Percentiles rank a stretch among this genome's conserved stretches.
Conservation (phyloP, 495 filamentous ascomycete genomes). For the Aspergillus carlsbadensis region DNA sequence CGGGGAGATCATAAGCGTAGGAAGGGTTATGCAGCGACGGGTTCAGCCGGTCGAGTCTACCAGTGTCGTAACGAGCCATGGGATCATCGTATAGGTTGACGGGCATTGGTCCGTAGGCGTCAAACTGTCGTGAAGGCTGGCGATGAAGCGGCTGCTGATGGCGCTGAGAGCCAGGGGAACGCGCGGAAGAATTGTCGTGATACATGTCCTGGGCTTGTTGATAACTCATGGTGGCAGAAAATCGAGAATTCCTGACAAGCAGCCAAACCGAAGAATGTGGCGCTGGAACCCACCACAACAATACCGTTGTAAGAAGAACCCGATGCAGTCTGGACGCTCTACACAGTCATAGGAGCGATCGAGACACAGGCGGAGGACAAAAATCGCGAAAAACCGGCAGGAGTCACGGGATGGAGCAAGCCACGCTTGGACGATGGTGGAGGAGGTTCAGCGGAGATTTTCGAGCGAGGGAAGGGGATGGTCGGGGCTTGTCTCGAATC, state of each 20-base stretch:
- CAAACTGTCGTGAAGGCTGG: conserved; percentile 67
- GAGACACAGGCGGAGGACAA: conserved; percentile 14
- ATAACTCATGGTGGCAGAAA: conserved; percentile 49
- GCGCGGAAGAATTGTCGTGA: conserved; percentile 58
- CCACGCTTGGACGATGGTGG: background rate
- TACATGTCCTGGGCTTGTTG: conserved; percentile 62
- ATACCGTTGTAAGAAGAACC: conserved; percentile 32
- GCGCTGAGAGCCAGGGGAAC: conserved; percentile 61
- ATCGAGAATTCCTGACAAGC: conserved; percentile 27
- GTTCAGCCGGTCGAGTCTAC: conserved; percentile 60
- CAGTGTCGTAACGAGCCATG: conserved; percentile 58
- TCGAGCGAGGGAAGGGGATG: conserved; percentile 1
- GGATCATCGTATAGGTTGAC: conserved; percentile 65
- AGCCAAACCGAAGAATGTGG: conserved; percentile 41
- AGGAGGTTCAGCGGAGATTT: conserved; percentile 5
- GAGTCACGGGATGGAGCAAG: conserved; percentile 1
- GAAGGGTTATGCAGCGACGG: conserved; percentile 48
- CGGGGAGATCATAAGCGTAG: conserved; percentile 61
- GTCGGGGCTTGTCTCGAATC: conserved; percentile 15
- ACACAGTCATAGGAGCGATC: conserved; percentile 40
- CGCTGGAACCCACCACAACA: conserved; percentile 44
- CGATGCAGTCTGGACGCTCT: conserved; percentile 20
- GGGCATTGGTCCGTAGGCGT: conserved; percentile 61
- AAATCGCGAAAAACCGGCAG: background rate
- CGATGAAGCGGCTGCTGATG: conserved; percentile 66